A percentile compares a stretch with the other conserved stretches of the same genome.
Conservation (phyloP, 768 basidiomycete genomes). For the Hydnum rufescens region DNA sequence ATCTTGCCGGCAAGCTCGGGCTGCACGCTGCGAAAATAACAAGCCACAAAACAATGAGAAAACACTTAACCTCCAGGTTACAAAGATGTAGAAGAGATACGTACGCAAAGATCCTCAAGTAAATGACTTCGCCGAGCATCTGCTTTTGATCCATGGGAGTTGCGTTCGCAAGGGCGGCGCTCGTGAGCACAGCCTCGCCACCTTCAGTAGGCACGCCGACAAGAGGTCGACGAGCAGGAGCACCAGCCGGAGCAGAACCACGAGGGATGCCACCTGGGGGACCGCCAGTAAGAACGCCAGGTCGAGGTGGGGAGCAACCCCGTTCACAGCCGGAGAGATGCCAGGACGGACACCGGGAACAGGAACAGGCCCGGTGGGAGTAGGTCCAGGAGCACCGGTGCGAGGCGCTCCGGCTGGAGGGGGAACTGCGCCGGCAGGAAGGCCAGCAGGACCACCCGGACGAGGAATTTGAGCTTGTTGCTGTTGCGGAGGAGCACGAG, state of each 20-base stretch:
- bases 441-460: conserved; percentile 33
- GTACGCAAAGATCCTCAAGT: conserved; percentile 72
- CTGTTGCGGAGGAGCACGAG: conserved; percentile 30
- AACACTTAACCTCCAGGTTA: too few relatives aligned
- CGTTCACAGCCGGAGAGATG: conserved; percentile 13
- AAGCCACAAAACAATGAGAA: neutral
- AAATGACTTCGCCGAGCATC: conserved; percentile 92
- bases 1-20: conserved; percentile 96
- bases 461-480: conserved; percentile 27
- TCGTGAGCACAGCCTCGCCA: conserved; percentile 36
- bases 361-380: conserved; percentile 19
- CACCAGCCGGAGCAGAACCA: conserved; percentile 16
- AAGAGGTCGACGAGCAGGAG: conserved; percentile 10
- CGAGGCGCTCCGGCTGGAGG: conserved; percentile 30
- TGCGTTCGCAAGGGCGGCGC: conserved; percentile 39
- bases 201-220: conserved; percentile 27
- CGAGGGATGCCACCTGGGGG: conserved; percentile 14
- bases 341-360: conserved; percentile 16
- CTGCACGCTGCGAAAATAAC: conserved; percentile 33
- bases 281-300: conserved; percentile 14
- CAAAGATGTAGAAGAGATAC: conserved; percentile 17
- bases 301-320: conserved; percentile 17
- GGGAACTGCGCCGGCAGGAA: conserved; percentile 13
- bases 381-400: conserved; percentile 24
- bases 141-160: conserved; percentile 86